Evolutionary conservation across 2,329 filamentous ascomycete genomes (phyloP), one percentile per base, ranked within the genome.

Genomic region (Botrytis byssoidea): DNA sequence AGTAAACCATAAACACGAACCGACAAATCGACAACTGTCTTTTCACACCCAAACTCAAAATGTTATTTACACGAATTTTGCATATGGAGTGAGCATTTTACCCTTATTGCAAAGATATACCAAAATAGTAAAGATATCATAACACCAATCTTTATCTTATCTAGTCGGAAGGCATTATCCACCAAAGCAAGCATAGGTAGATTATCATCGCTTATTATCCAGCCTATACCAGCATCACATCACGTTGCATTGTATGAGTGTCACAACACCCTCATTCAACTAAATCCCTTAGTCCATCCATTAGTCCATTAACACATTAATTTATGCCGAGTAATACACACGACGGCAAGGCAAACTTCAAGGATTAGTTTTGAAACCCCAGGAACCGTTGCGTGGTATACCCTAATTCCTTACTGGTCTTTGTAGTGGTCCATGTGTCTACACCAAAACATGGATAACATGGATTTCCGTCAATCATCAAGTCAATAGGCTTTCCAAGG

Each of bases 361-460:
- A 60, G 67, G 55, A 46, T 70, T 25, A 22, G 9, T 61, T 35
- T 61, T 46, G 40, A 70, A 57, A 25, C 55, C 51, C 51, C 55
- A 70, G 55, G 68, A 70, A 70, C 68, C 68, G 68, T 70, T 70
- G 29, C 14, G 55, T 61, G 29, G 29, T 61, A 55, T 67, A 67
- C 37, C 44, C n/a, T 44, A 42, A 57, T 40, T 48, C 66, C 32
- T 69, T 40, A 22, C 22, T 37, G 44, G 25, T 69, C 48, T 69
- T 55, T 10, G 20, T 42, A 42, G 25, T 44, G 69, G 69, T 20
- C 57, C 40, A 55, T 57, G 46, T 57, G 65, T 46, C 42, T 51
- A 44, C 57, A 64, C 42, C 29, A 51, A 35, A 46, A 57, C 48
- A 68, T 68, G 35, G 65, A 29, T 16, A 57, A 32, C 57, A 64